Percentiles rank a stretch among this genome's conserved stretches.
phyloP scores from a whole-genome alignment of 177 flowering plant species.

The Vitis hybrid region DNA sequence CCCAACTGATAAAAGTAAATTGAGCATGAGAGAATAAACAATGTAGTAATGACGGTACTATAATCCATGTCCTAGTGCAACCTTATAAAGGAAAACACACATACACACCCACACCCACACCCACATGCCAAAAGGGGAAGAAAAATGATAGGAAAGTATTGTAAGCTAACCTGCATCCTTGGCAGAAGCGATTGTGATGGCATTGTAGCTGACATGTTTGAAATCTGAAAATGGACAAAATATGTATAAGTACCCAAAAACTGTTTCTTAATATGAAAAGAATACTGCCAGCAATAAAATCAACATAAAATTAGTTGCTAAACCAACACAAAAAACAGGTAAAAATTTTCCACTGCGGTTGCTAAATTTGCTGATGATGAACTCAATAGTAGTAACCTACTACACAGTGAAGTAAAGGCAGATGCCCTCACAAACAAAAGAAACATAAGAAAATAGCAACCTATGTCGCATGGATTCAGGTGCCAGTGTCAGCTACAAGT shows the following conservation, averaged over 20 bases:
- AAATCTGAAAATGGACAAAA: conserved; percentile 44
- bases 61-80: no score
- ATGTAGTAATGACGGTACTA: not conserved
- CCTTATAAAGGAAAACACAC: not conserved
- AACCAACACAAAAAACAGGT: no score
- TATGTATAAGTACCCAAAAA: conserved; percentile 1
- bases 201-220: conserved; percentile 78
- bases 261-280: not conserved
- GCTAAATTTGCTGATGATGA: no score
- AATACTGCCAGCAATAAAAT: not conserved
- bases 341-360: no score
- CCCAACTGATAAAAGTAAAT: conserved; percentile 47
- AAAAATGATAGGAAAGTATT: not conserved
- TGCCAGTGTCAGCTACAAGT: no score
- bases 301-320: not conserved
- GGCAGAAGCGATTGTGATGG: conserved; percentile 63
- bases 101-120: not conserved
- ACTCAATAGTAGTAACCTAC: no score
- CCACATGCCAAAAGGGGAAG: not conserved
- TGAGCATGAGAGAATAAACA: not conserved
- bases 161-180: conserved; percentile 64
- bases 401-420: no score
- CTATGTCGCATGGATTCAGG: no score
- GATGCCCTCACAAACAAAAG: no score
- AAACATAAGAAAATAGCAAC: no score